Conservation (phyloP, 2,329 filamentous ascomycete genomes). For the Scopulariopsis brevicaulis region DNA sequence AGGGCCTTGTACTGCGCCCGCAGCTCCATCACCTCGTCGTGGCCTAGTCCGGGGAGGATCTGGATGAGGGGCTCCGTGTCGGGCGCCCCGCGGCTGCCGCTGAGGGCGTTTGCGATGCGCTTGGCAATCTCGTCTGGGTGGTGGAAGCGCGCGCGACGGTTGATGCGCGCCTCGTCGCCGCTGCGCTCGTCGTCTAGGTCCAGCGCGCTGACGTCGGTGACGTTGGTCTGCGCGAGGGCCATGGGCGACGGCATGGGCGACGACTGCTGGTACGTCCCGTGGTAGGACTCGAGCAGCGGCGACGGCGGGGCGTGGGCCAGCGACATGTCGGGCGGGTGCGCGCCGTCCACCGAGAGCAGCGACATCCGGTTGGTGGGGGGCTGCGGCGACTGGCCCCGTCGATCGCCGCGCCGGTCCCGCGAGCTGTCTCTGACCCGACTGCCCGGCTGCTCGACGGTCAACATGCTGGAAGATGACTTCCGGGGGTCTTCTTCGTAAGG, state of each 20-base stretch:
- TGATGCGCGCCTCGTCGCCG: constrained; percentile 27
- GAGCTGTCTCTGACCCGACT: constrained; percentile 21
- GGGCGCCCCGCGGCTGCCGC: constrained; percentile 46
- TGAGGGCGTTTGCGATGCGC: constrained; percentile 64
- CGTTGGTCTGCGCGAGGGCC: constrained; percentile 35
- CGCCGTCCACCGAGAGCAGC: constrained; percentile 36
- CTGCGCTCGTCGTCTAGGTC: constrained; percentile 29
- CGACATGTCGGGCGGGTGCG: constrained; percentile 27
- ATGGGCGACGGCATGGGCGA: constrained; percentile 89
- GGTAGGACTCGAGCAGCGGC: constrained; percentile 83
- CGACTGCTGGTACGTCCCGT: constrained; percentile 86
- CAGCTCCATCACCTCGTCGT: constrained; percentile 79
- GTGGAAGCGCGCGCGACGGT: constrained; percentile 65
- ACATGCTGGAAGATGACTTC: constrained; percentile 22
- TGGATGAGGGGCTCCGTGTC: constrained; percentile 66
- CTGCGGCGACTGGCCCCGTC: constrained; percentile 31
- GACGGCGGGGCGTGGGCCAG: constrained; percentile 58
- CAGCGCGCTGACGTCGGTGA: constrained; percentile 40
- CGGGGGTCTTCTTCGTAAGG: constrained; percentile 18
- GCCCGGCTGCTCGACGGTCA: constrained; percentile 28
- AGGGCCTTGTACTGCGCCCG: constrained; percentile 84
- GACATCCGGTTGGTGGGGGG: constrained; percentile 40
- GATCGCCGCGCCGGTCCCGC: constrained; percentile 19
- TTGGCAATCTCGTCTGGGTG: constrained; percentile 72
- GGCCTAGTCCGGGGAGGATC: constrained; percentile 72